Conservation (phyloP, 2,329 filamentous ascomycete species). For the Dothidotthia symphoricarpi region DNA sequence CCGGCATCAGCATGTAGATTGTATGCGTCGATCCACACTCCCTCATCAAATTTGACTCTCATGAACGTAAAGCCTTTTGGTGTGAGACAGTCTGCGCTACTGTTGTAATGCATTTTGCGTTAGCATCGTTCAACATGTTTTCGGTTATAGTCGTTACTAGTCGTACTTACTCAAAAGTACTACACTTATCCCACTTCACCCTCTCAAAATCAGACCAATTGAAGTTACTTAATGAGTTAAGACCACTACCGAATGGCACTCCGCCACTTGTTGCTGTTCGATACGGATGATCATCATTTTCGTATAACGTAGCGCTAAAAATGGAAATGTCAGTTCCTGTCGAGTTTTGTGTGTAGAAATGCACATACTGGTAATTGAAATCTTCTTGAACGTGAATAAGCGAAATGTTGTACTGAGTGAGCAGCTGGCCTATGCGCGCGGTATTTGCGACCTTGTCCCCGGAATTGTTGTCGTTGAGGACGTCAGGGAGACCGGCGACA, state of each 20-base stretch:
- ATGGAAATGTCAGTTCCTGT: no score
- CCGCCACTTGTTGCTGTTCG: conserved; percentile 65
- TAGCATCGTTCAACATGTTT: background rate
- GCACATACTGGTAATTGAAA: conserved; percentile 63
- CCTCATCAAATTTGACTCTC: conserved; percentile 54
- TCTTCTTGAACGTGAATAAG: conserved; percentile 67
- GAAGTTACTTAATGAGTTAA: conserved; percentile 63
- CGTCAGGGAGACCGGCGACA: conserved; percentile 58
- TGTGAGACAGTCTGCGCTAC: conserved; percentile 61
- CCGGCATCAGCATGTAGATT: conserved; percentile 68
- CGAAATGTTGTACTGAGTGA: conserved; percentile 59
- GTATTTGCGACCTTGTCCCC: conserved; percentile 63
- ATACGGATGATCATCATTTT: conserved; percentile 58
- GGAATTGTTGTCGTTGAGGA: conserved; percentile 59
- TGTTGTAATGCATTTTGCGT: conserved; percentile 18
- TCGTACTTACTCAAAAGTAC: conserved; percentile 38
- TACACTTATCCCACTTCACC: conserved; percentile 60
- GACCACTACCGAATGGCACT: conserved; percentile 60
- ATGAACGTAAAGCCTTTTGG: conserved; percentile 70
- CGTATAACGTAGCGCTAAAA: conserved; percentile 52
- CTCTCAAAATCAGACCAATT: conserved; percentile 57
- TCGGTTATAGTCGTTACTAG: background rate
- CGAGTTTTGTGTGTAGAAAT: no score
- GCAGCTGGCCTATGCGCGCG: conserved; percentile 55
- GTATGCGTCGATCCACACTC: conserved; percentile 62